Base-by-base conservation (phyloP, 257 asterid genomes). In the Thymus mandschuricus region DNA sequence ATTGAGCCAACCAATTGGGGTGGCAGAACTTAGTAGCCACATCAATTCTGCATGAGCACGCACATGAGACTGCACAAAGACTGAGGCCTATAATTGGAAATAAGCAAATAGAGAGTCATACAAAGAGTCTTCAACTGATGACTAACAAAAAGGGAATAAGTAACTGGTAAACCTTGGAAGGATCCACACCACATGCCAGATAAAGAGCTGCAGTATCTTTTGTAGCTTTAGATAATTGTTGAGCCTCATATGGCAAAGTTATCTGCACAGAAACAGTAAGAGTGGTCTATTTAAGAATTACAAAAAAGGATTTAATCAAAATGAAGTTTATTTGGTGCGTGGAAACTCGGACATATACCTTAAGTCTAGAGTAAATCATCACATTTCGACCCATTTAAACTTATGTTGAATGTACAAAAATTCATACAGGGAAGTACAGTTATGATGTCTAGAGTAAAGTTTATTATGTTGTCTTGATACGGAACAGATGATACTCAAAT, bases 61-160 rank as follows among this genome's bases (percentile, higher is more conserved):
- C 33, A 95, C 97, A 77, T 95, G 99, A 69, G 98, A 92, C 89
- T 95, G 98, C 87, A 95, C 97, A 82, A 95, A 95, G 59, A 95
- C 97, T 74, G 97, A 92, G 68, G 98, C 97, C 98, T 95, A 83
- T 7, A 72, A 62, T 78, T 38, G 77, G 66, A 81, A 70, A 71
- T 48, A 75, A 73, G 79, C 71, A 67, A 70, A 21, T 21, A 21
- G 11, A 74, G 58, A 78, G 70, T 50, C 48, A 70, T 34, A 61
- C 46, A 45, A 35, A 59, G 21, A 15, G 76, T 70, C 41, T 68
- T 28, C 27, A 58, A 44, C 63, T 3, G 46, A 70, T 58, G 58
- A 43, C 35, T 27, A 49, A 54, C 35, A 21, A 55, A 60, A 70
- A 38, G 56, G 62, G 57, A 31, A 56, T 33, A 75, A 70, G 62